phyloP scores from a whole-genome alignment of 1,284 basidiomycete genomes.

The Volvariella volvacea region DNA sequence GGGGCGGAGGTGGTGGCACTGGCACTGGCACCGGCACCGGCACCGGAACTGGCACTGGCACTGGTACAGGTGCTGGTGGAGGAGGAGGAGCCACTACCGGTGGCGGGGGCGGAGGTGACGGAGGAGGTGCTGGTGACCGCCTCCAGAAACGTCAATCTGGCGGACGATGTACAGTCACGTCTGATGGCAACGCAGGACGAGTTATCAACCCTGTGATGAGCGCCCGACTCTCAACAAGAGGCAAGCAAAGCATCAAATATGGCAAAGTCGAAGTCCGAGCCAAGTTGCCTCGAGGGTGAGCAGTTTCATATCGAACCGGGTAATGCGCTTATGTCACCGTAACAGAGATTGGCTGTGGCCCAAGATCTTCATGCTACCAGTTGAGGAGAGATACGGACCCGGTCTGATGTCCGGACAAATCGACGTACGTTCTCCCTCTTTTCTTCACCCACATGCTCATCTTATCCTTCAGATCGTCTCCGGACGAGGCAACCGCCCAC shows the following conservation, averaged over 20 bases:
- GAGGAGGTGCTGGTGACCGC: neutral
- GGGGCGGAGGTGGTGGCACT: neutral
- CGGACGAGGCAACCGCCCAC: conserved; percentile 54
- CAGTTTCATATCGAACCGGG: neutral
- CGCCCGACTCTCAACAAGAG: conserved; percentile 68
- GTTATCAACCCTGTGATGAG: conserved; percentile 74
- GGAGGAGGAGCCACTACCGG: conserved; percentile 24
- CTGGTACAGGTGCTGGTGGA: neutral
- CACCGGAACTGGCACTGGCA: neutral
- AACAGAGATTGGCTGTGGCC: conserved; percentile 59
- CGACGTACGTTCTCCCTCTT: conserved; percentile 27
- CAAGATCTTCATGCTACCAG: conserved; percentile 75
- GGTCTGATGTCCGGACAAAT: conserved; percentile 74
- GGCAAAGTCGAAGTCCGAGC: conserved; percentile 76
- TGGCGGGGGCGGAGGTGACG: neutral
- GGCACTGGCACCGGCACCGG: neutral
- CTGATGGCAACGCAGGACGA: conserved; percentile 22
- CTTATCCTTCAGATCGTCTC: conserved; percentile 48
- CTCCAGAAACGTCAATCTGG: conserved; percentile 13
- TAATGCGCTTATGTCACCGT: neutral
- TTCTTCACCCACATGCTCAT: neutral
- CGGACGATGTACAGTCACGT: conserved; percentile 23
- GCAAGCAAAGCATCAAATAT: conserved; percentile 61
- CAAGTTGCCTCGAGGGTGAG: conserved; percentile 50
- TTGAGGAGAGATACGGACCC: conserved; percentile 60